Base-by-base conservation (phyloP, 257 asterid genomes). In the Gentiana straminea region DNA sequence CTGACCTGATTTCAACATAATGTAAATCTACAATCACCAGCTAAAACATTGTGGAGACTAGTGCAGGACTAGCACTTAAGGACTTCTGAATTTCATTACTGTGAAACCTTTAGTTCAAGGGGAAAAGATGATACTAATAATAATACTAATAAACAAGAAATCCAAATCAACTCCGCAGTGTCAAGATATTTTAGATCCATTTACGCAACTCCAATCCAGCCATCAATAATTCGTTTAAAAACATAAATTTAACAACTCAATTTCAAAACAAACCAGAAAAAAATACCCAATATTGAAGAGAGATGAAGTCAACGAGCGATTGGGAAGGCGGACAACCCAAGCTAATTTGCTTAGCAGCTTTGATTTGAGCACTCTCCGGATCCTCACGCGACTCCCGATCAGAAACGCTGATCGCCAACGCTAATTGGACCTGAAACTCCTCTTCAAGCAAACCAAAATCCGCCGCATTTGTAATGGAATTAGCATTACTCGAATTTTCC, bases 371-470 rank as follows among this genome's bases (percentile, higher is more conserved):
- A 8, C 84, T 80, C 69, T 88, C 94, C 48, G 87, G 76, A 81
- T 92, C 97, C 75, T 81, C 91, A 70, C 54, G 71, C 33, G 76
- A 66, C 69, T 69, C 79, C 55, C 78, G 75, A 84, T 88, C 97
- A 57, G 99, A 92, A 15, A 80, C 97, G 75, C 99, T 92, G 72
- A 92, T 88, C 63, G 97, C 99, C 74, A 92, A 66, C 61, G 97
- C 99, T 83, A 92, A 72, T 67, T 92, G 97, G 68, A 92, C 83
- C 76, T 92, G 94, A 68, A 85, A 92, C 76, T 92, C 99, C 94
- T 92, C 99, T 79, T 92, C 97, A 48, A 88, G 70, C 81, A 75
- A 85, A 76, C 73, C 79, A 66, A 81, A 83, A 69, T 73, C 78
- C 32, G 68, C 35, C 41, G 57, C 55, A 59, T 33, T 38, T 35